These are phyloP conservation scores for Aristolochia fimbriata DNA, from an alignment of 164 flowering plant species.

Conservation along the genomic window DNA sequence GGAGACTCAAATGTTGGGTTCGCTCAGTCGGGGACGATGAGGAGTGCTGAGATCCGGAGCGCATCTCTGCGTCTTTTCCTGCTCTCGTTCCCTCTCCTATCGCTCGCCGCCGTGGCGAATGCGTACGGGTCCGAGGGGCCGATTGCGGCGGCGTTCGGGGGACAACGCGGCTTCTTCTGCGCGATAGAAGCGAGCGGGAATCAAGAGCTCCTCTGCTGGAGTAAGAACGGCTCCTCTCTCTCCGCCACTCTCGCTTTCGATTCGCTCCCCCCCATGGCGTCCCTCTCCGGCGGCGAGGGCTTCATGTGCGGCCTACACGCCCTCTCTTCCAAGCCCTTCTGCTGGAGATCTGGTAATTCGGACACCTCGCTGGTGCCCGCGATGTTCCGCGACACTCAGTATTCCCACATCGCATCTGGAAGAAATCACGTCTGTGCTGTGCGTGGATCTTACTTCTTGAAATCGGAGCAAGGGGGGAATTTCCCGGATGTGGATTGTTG, in stretches of 20 bases:
- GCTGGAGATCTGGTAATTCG: slow-evolving; percentile 44
- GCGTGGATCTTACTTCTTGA: slow-evolving; percentile 53
- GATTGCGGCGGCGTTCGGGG: slow-evolving; percentile 68
- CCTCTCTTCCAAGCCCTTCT: slow-evolving; percentile 53
- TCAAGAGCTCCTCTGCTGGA: slow-evolving; percentile 75
- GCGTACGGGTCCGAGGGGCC: slow-evolving; percentile 72
- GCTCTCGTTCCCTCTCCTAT: slow-evolving; percentile 10
- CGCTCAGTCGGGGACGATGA: not conserved
- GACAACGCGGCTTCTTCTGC: slow-evolving; percentile 53
- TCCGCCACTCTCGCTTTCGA: slow-evolving; percentile 13
- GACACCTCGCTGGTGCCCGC: slow-evolving; percentile 54
- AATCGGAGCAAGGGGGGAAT: slow-evolving; percentile 14
- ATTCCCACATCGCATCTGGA: slow-evolving; percentile 73
- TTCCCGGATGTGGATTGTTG: slow-evolving; percentile 75
- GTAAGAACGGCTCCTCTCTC: slow-evolving; percentile 28
- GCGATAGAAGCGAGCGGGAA: slow-evolving; percentile 85
- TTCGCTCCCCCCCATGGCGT: slow-evolving; percentile 50
- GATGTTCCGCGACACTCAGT: slow-evolving; percentile 27
- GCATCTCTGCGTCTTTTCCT: slow-evolving; percentile 7
- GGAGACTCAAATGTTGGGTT: not conserved
- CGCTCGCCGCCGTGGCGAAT: not conserved
- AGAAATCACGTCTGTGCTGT: slow-evolving; percentile 74
- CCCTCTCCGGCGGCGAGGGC: slow-evolving; percentile 74
- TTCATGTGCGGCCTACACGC: slow-evolving; percentile 71
- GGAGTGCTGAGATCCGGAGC: not conserved